Evolutionary conservation across 768 basidiomycete genomes (phyloP).

Genomic region (Pulveroboletus sp.): DNA sequence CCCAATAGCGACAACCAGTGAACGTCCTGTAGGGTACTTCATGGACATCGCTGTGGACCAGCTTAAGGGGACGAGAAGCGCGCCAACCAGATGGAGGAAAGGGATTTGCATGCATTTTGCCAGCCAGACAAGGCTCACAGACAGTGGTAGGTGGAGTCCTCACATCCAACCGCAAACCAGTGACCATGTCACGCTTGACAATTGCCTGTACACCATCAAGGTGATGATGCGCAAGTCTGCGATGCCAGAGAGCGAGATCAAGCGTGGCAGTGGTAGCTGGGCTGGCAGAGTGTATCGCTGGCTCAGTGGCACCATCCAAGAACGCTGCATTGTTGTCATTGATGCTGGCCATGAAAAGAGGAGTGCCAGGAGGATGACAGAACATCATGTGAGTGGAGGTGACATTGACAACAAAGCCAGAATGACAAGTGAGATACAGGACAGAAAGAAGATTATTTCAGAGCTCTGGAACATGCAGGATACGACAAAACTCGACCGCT

Average conservation of each 20-base stretch:
- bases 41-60: too few relatives aligned
- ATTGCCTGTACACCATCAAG: constrained; percentile 6
- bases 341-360: neutral
- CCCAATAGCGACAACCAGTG: too few relatives aligned
- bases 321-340: constrained; percentile 16
- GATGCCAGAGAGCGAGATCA: constrained; percentile 21
- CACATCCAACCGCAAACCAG: neutral
- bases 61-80: too few relatives aligned
- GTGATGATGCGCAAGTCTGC: constrained; percentile 19
- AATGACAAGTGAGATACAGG: constrained; percentile 7
- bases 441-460: constrained; percentile 18
- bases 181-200: constrained; percentile 8
- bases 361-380: neutral
- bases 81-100: too few relatives aligned
- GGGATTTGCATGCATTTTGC: too few relatives aligned
- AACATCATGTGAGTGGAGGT: constrained; percentile 7
- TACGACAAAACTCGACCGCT: neutral
- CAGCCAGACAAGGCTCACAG: too few relatives aligned
- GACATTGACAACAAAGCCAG: constrained; percentile 2
- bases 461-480: constrained; percentile 18
- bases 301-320: constrained; percentile 12
- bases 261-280: constrained; percentile 2
- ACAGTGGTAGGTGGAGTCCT: too few relatives aligned
- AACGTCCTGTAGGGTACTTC: too few relatives aligned
- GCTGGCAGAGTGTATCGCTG: neutral